Conservation (phyloP, 129 eudicot genomes). For the Chrysanthemum makinoi region DNA sequence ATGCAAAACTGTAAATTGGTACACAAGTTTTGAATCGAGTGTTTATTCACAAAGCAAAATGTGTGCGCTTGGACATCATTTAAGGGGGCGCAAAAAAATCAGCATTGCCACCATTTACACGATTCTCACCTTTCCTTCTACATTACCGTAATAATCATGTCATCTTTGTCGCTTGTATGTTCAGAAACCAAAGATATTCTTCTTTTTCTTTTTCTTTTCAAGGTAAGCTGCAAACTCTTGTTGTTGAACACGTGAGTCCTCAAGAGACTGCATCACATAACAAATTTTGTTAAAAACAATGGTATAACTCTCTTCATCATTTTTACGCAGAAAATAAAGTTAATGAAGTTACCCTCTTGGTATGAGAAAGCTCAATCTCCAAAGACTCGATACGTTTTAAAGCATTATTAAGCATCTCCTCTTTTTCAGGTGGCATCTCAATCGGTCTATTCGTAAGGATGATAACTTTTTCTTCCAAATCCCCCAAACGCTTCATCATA, state of each 20-base stretch:
- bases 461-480: constrained; percentile 73
- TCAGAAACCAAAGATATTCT: constrained; percentile 54
- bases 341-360: constrained; percentile 70
- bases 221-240: constrained; percentile 65
- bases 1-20: constrained; percentile 23
- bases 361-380: constrained; percentile 73
- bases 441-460: constrained; percentile 57
- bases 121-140: constrained; percentile 34
- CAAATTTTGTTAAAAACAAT: not conserved
- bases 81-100: constrained; percentile 27
- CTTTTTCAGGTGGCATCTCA: constrained; percentile 91
- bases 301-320: not conserved
- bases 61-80: constrained; percentile 13
- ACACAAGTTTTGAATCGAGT: constrained; percentile 35
- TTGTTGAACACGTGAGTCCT: constrained; percentile 54
- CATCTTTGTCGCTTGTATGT: not conserved
- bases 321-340: not conserved
- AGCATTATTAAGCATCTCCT: constrained; percentile 77
- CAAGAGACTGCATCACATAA: constrained; percentile 50
- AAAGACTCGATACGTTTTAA: constrained; percentile 61
- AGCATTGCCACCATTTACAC: constrained; percentile 35
- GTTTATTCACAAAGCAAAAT: constrained; percentile 37
- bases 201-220: constrained; percentile 92
- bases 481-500: constrained; percentile 91
- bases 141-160: constrained; percentile 17